These are phyloP conservation scores for Inonotus hispidus DNA, from an alignment of 1,284 basidiomycete genomes.

Conservation along the genomic window DNA sequence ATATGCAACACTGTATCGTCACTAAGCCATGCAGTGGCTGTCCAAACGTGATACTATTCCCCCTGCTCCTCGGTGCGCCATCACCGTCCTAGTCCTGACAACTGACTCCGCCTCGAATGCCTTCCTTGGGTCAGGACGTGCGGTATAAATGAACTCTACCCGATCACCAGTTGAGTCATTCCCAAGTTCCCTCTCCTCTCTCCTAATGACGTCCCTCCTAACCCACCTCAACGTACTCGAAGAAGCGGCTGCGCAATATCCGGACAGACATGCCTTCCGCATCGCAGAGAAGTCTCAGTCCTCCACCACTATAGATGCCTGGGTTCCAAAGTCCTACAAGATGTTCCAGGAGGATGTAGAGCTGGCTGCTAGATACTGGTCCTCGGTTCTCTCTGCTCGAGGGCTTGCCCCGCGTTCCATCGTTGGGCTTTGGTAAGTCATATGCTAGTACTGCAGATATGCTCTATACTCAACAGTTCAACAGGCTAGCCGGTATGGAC, in stretches of 20 bases:
- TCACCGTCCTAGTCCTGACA: constrained; percentile 15
- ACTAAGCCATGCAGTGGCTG: constrained; percentile 11
- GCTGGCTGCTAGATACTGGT: constrained; percentile 50
- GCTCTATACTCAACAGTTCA: constrained; percentile 7
- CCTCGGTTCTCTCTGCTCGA: constrained; percentile 35
- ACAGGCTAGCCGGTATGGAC: constrained; percentile 61
- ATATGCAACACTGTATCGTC: constrained; percentile 5
- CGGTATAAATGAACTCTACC: constrained; percentile 7
- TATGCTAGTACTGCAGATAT: constrained; percentile 4
- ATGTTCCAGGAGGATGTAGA: constrained; percentile 53
- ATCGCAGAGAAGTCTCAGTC: constrained; percentile 37
- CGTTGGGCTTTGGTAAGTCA: constrained; percentile 60
- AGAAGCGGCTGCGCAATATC: constrained; percentile 36
- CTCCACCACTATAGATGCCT: constrained; percentile 32
- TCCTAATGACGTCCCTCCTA: constrained; percentile 27
- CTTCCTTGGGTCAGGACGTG: background rate
- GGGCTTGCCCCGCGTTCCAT: constrained; percentile 48
- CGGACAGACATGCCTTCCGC: constrained; percentile 45
- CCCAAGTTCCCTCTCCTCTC: constrained; percentile 5
- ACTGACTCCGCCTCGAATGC: constrained; percentile 16
- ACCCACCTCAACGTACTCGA: constrained; percentile 51
- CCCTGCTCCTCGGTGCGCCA: constrained; percentile 12
- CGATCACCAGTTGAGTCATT: constrained; percentile 6
- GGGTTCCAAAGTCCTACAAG: constrained; percentile 47
- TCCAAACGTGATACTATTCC: constrained; percentile 18